Conservation (phyloP, 805 yeast genomes). For the Candida peoriensis region DNA sequence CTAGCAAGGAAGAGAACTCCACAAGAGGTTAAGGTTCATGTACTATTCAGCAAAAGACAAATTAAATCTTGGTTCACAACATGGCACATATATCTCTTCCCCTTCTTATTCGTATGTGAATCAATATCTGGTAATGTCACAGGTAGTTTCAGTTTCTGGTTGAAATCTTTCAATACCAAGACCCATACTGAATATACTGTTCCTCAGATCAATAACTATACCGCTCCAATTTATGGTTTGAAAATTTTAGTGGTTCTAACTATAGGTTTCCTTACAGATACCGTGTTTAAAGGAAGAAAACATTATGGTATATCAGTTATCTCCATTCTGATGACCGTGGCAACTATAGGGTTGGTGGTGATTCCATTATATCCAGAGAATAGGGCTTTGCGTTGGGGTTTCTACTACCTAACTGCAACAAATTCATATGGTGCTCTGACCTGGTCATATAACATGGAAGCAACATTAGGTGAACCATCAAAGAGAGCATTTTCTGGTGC, state of each 20-base stretch:
- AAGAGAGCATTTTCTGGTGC: conserved; percentile 12
- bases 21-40: conserved; percentile 4
- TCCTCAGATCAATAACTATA: conserved; percentile 8
- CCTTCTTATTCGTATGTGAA: conserved; percentile 2
- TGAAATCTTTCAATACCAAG: conserved; percentile 5
- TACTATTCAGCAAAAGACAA: conserved; percentile 1
- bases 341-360: conserved; percentile 3
- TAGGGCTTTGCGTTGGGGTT: conserved; percentile 6
- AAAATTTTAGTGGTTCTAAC: conserved; percentile 3
- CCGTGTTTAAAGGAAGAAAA: conserved; percentile 11
- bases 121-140: conserved; percentile 4
- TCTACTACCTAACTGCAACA: conserved; percentile 9
- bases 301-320: conserved; percentile 3
- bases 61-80: conserved; percentile 4
- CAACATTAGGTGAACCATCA: conserved; percentile 8
- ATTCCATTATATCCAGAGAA: conserved; percentile 10
- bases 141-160: conserved; percentile 5
- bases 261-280: conserved; percentile 10
- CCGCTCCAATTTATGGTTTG: conserved; percentile 5
- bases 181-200: conserved; percentile 1
- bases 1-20: conserved; percentile 5
- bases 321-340: conserved; percentile 3
- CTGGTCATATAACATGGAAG: conserved; percentile 13
- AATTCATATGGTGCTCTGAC: conserved; percentile 7
- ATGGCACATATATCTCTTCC: conserved; percentile 9